Conservation (phyloP, 805 yeast species). For the Starmerella scarabaei region DNA sequence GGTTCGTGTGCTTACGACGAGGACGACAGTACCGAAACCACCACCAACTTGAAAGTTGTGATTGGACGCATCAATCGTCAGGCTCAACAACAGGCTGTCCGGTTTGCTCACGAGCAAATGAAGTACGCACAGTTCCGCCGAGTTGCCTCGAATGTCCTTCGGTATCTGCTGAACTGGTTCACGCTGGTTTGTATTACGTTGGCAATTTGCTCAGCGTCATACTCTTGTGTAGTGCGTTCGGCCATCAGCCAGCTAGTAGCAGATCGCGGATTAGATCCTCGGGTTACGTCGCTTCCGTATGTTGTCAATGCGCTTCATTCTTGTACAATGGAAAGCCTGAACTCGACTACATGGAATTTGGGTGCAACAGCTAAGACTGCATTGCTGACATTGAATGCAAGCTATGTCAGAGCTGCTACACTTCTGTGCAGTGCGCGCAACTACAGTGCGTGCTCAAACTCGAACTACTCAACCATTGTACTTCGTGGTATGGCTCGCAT, state of each 20-base stretch:
- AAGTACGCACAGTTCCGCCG: too few relatives aligned
- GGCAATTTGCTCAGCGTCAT: neutral
- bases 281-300: neutral
- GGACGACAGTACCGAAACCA: too few relatives aligned
- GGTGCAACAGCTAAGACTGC: neutral
- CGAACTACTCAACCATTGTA: too few relatives aligned
- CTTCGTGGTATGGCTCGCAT: too few relatives aligned
- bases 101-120: too few relatives aligned
- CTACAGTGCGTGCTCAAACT: too few relatives aligned
- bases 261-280: neutral
- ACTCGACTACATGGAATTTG: constrained; percentile 14
- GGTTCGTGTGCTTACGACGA: too few relatives aligned
- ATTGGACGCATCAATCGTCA: neutral
- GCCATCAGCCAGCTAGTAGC: neutral
- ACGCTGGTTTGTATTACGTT: neutral
- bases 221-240: neutral
- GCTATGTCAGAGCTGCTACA: neutral
- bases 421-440: neutral
- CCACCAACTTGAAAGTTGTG: neutral
- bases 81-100: neutral
- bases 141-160: too few relatives aligned
- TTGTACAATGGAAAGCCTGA: constrained; percentile 7
- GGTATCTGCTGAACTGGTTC: too few relatives aligned
- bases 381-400: neutral
- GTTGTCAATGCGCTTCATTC: constrained; percentile 1